phyloP scores from a whole-genome alignment of 257 asterid species.

The Solanum dulcamara region DNA sequence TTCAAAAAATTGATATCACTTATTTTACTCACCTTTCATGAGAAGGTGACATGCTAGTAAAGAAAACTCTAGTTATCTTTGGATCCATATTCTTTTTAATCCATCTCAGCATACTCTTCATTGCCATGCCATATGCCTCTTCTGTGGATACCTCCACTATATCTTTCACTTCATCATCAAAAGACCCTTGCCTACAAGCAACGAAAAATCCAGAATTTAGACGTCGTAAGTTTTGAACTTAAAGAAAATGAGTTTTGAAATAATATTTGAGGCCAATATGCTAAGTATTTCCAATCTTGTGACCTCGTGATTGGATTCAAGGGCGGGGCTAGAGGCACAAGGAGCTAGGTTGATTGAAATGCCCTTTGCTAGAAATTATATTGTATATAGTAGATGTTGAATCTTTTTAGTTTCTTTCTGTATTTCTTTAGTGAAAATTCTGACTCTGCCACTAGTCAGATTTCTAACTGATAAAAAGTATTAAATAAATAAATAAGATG shows the following conservation, averaged over 20 bases:
- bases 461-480: neutral
- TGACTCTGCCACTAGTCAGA: neutral
- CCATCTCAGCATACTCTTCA: constrained; percentile 53
- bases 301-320: neutral
- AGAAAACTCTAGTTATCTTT: constrained; percentile 21
- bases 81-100: constrained; percentile 29
- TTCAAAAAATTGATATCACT: neutral
- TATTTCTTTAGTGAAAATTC: neutral
- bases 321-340: neutral
- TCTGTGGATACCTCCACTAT: constrained; percentile 24
- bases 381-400: neutral
- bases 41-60: constrained; percentile 60
- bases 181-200: constrained; percentile 40
- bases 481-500: neutral
- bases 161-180: neutral
- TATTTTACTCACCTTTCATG: constrained; percentile 38
- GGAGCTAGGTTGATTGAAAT: neutral
- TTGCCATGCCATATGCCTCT: constrained; percentile 54
- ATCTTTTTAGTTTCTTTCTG: neutral
- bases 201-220: neutral
- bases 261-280: neutral
- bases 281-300: neutral
- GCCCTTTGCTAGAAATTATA: neutral
- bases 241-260: neutral
- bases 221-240: neutral